Conservation (phyloP, 2,329 filamentous ascomycete genomes). For the Calonectria crousiana region DNA sequence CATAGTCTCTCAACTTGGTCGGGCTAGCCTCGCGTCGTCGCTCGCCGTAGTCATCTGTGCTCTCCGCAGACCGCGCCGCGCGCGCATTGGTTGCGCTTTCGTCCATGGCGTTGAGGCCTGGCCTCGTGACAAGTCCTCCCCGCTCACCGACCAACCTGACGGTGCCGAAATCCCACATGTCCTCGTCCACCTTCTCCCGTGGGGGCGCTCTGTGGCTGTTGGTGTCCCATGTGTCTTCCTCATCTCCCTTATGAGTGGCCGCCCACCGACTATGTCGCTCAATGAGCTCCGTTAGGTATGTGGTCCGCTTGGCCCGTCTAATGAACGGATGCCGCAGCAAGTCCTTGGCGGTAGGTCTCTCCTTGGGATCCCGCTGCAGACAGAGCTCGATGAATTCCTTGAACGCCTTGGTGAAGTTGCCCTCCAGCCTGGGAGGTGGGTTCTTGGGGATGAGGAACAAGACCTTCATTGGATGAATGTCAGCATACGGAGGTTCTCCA, state of each 20-base stretch:
- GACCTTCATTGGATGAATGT: conserved; percentile 99
- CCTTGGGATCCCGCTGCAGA: conserved; percentile 87
- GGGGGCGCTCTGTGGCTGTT: conserved; percentile 66
- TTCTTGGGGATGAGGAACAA: conserved; percentile 97
- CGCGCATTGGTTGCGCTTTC: conserved; percentile 85
- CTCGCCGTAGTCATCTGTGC: conserved; percentile 64
- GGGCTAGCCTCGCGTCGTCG: conserved; percentile 64
- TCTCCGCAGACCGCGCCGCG: conserved; percentile 65
- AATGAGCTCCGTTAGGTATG: conserved; percentile 96
- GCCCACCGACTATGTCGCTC: conserved; percentile 91
- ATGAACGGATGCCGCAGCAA: conserved; percentile 92
- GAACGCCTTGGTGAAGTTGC: conserved; percentile 84
- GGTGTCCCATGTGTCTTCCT: conserved; percentile 71
- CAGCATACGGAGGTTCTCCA: conserved; percentile 93
- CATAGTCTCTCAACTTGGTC: conserved; percentile 62
- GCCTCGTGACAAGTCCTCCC: conserved; percentile 66
- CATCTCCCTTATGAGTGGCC: conserved; percentile 79
- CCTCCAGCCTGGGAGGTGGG: conserved; percentile 82
- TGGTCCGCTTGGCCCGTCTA: conserved; percentile 91
- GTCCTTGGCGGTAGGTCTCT: conserved; percentile 88
- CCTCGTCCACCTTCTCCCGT: conserved; percentile 75
- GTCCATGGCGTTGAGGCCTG: conserved; percentile 78
- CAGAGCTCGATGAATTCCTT: conserved; percentile 89
- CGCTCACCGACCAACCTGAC: conserved; percentile 83
- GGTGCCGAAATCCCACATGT: conserved; percentile 99